Conservation (phyloP, 352 stramenopile genomes). For the Globisporangium heterothallicum region DNA sequence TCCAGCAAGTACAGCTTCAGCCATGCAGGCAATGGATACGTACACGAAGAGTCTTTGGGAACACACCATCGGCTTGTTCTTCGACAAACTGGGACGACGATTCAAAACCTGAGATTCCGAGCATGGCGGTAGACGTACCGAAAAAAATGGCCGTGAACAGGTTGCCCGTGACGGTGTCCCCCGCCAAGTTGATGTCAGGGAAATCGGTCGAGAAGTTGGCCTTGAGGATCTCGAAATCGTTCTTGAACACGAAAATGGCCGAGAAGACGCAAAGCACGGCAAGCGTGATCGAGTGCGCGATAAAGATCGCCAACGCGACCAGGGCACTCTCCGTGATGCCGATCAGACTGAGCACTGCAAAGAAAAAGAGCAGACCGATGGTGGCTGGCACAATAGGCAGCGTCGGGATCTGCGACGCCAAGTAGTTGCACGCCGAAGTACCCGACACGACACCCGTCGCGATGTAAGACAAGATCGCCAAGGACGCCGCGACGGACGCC, state of each 20-base stretch:
- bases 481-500: conserved; percentile 89
- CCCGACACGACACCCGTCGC: conserved; percentile 90
- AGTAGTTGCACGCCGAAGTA: conserved; percentile 84
- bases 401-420: conserved; percentile 68
- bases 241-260: conserved; percentile 69
- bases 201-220: conserved; percentile 84
- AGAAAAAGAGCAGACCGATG: conserved; percentile 88
- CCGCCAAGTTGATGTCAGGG: conserved; percentile 85
- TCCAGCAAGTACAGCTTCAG: conserved; percentile 1
- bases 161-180: conserved; percentile 71
- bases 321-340: conserved; percentile 92
- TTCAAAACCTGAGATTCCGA: conserved; percentile 94
- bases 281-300: conserved; percentile 85
- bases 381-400: conserved; percentile 76
- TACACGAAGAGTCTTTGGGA: conserved; percentile 89
- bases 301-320: conserved; percentile 90
- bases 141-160: conserved; percentile 88
- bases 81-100: conserved; percentile 94
- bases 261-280: conserved; percentile 74
- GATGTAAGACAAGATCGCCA: conserved; percentile 95
- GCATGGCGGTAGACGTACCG: conserved; percentile 90
- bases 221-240: conserved; percentile 74
- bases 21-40: background rate
- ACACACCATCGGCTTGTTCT: conserved; percentile 92
- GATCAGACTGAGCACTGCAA: conserved; percentile 86